Percentiles rank a stretch among this genome's conserved stretches.
These are phyloP conservation scores for Apophysomyces ossiformis DNA, from an alignment of 371 early-diverging fungal genomes.

Conservation along the genomic window DNA sequence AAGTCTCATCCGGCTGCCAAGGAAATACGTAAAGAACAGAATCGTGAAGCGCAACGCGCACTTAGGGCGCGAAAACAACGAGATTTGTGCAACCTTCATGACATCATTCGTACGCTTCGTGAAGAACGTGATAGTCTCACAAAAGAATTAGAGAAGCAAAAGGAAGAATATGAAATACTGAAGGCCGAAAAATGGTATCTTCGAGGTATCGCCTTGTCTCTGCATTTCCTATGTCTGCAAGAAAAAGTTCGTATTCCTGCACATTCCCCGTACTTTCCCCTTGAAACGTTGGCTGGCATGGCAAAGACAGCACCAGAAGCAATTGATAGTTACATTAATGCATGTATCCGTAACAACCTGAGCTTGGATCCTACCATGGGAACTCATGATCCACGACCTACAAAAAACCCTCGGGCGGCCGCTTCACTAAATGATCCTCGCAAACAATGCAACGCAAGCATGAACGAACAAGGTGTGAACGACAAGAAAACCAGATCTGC, in stretches of 20 bases:
- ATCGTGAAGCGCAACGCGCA: constrained; percentile 83
- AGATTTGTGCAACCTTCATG: constrained; percentile 71
- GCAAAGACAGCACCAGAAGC: constrained; percentile 25
- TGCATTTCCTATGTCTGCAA: constrained; percentile 41
- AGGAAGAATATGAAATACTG: constrained; percentile 56
- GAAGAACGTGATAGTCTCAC: constrained; percentile 55
- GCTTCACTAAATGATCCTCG: no score
- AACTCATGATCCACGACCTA: neutral
- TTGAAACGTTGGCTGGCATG: constrained; percentile 24
- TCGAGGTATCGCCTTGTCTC: constrained; percentile 52
- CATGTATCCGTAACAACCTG: constrained; percentile 26
- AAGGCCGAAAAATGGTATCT: constrained; percentile 67
- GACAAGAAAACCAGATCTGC: no score
- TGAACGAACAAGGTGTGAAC: no score
- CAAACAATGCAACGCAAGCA: no score
- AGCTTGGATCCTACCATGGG: constrained; percentile 23
- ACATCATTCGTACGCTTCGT: constrained; percentile 64
- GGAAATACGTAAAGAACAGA: constrained; percentile 79
- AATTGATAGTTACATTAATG: constrained; percentile 31
- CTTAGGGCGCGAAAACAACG: constrained; percentile 82
- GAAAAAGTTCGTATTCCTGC: constrained; percentile 28
- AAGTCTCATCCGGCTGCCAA: constrained; percentile 78
- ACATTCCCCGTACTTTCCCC: constrained; percentile 29
- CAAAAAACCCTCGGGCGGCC: no score
- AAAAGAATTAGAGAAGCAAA: constrained; percentile 58